Evolutionary conservation across 2,329 filamentous ascomycete genomes (phyloP).

Genomic region (Lecanicillium sp.): DNA sequence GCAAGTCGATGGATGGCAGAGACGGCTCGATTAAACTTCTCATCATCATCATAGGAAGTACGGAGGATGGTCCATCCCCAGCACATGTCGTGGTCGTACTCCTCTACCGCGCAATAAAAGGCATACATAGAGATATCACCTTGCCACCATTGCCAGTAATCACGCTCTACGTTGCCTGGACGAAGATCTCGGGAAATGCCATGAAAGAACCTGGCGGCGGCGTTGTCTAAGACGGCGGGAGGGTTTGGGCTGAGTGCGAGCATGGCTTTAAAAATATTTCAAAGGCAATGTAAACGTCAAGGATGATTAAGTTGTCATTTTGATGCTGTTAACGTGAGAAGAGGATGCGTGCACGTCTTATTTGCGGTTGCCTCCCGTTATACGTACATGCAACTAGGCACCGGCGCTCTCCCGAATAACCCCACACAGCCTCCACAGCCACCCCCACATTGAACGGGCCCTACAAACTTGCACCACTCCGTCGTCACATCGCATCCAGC

Average conservation of each 20-base stretch:
- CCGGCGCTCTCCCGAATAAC: too few relatives aligned
- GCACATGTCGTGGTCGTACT: conserved; percentile 5
- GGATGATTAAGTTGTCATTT: too few relatives aligned
- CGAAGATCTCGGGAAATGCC: conserved; percentile 1
- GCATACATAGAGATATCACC: neutral
- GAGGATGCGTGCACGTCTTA: too few relatives aligned
- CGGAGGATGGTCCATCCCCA: conserved; percentile 8
- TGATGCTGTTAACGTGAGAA: too few relatives aligned
- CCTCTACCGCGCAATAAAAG: conserved; percentile 2
- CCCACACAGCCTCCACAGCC: neutral
- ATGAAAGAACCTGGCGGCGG: neutral
- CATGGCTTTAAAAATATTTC: neutral
- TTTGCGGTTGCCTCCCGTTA: too few relatives aligned
- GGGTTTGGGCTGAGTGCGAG: conserved; percentile 1
- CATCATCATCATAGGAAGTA: conserved; percentile 7
- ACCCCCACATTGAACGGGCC: neutral
- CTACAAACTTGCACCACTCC: neutral
- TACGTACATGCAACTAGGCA: too few relatives aligned
- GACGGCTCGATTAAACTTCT: conserved; percentile 3
- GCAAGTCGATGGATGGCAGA: conserved; percentile 6
- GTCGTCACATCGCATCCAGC: neutral
- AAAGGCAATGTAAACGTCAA: too few relatives aligned
- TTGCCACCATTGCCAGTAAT: neutral
- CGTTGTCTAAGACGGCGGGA: conserved; percentile 9
- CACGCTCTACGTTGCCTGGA: neutral